phyloP scores from a whole-genome alignment of 2,329 filamentous ascomycete genomes.

The Fusarium ramigenum region DNA sequence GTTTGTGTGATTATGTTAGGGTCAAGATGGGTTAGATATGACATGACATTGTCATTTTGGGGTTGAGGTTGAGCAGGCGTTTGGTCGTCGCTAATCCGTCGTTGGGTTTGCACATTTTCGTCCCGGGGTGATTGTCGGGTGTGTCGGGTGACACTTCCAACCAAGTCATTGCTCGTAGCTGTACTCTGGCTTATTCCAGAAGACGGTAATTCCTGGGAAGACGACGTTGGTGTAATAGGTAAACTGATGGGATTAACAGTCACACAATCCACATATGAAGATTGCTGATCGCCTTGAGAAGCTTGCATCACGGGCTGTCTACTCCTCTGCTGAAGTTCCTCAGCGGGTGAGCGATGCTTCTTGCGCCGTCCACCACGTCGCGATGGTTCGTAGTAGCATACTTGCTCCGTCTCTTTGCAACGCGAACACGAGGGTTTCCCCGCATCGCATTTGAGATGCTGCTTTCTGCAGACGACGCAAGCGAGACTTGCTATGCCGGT shows the following conservation, averaged over 20 bases:
- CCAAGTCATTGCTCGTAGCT: neutral
- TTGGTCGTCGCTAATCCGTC: neutral
- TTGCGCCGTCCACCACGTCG: conserved; percentile 35
- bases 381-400: conserved; percentile 36
- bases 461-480: conserved; percentile 35
- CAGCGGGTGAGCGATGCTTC: neutral
- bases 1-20: neutral
- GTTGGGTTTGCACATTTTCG: neutral
- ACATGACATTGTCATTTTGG: neutral
- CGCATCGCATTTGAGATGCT: conserved; percentile 40
- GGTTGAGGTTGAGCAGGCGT: neutral
- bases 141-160: neutral
- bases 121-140: neutral
- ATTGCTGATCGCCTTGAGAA: neutral
- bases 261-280: conserved; percentile 1
- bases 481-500: conserved; percentile 27
- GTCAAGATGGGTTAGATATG: conserved; percentile 9
- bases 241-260: conserved; percentile 7
- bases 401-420: conserved; percentile 10
- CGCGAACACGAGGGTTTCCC: conserved; percentile 33
- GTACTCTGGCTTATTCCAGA: neutral
- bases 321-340: neutral
- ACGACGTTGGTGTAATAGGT: neutral
- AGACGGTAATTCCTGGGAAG: neutral
- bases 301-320: neutral